phyloP scores from a whole-genome alignment of 164 flowering plant genomes.

The Pachysandra terminalis region DNA sequence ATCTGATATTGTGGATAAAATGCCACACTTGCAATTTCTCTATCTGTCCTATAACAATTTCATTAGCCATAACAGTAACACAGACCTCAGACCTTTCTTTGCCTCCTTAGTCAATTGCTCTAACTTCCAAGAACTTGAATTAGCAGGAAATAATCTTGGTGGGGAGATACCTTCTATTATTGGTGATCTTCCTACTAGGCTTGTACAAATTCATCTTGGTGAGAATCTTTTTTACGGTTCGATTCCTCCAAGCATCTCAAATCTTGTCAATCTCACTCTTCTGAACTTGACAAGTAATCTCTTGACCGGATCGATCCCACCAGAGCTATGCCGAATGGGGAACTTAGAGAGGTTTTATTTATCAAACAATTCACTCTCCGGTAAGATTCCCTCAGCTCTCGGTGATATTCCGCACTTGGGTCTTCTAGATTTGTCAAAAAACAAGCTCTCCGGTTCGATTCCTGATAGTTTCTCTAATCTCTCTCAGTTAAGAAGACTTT shows the following conservation, averaged over 20 bases:
- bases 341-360: slow-evolving; percentile 69
- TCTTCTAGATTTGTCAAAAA: slow-evolving; percentile 74
- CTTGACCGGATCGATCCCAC: slow-evolving; percentile 69
- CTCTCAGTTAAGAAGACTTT: slow-evolving; percentile 64
- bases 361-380: slow-evolving; percentile 65
- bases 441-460: slow-evolving; percentile 73
- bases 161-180: slow-evolving; percentile 63
- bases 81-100: slow-evolving; percentile 67
- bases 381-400: slow-evolving; percentile 60
- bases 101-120: slow-evolving; percentile 55
- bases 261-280: slow-evolving; percentile 72
- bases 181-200: slow-evolving; percentile 56
- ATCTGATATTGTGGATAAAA: slow-evolving; percentile 36
- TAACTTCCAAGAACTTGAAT: slow-evolving; percentile 68
- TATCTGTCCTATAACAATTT: slow-evolving; percentile 70
- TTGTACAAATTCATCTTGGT: slow-evolving; percentile 67
- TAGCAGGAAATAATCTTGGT: slow-evolving; percentile 74
- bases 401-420: slow-evolving; percentile 73
- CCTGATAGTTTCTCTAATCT: slow-evolving; percentile 75
- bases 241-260: slow-evolving; percentile 71
- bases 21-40: slow-evolving; percentile 60
- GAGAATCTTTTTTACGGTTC: slow-evolving; percentile 67
- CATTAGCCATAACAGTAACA: slow-evolving; percentile 57
- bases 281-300: slow-evolving; percentile 75
- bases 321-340: slow-evolving; percentile 41